Percentiles rank a stretch among this genome's conserved stretches.
phyloP scores from a whole-genome alignment of 768 basidiomycete genomes.

The Hygrophorus pudorinus region DNA sequence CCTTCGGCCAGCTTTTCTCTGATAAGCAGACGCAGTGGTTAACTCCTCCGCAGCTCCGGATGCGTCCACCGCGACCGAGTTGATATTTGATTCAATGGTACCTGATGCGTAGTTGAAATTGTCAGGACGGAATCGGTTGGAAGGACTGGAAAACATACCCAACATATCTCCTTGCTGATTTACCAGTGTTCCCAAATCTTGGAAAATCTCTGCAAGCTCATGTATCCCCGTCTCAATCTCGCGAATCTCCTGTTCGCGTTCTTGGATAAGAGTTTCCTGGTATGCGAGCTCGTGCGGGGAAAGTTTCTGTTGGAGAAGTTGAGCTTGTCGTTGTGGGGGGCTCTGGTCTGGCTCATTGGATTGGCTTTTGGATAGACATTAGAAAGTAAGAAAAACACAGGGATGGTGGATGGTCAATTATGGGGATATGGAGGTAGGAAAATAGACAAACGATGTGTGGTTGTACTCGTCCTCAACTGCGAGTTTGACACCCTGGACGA shows the following conservation, averaged over 20 bases:
- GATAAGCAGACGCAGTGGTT: slow-evolving; percentile 83
- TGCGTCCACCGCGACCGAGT: slow-evolving; percentile 76
- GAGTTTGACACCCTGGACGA: slow-evolving; percentile 79
- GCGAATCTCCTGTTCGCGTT: slow-evolving; percentile 89
- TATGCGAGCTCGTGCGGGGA: slow-evolving; percentile 90
- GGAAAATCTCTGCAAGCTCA: slow-evolving; percentile 92
- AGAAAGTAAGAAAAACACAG: too few relatives aligned
- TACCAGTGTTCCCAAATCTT: slow-evolving; percentile 90
- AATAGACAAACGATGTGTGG: slow-evolving; percentile 18
- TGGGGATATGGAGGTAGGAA: neutral
- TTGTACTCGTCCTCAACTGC: slow-evolving; percentile 79
- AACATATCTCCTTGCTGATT: slow-evolving; percentile 92
- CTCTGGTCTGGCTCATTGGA: slow-evolving; percentile 25
- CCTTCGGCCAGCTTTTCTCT: slow-evolving; percentile 84
- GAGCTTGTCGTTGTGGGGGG: slow-evolving; percentile 58
- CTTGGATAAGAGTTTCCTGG: slow-evolving; percentile 90
- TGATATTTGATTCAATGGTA: slow-evolving; percentile 91
- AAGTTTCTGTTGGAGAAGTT: slow-evolving; percentile 60
- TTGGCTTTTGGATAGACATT: neutral
- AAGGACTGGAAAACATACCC: slow-evolving; percentile 40
- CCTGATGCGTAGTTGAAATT: slow-evolving; percentile 35
- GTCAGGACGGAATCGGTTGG: neutral
- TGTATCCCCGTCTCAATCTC: slow-evolving; percentile 97
- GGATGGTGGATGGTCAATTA: too few relatives aligned
- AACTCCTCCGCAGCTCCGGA: slow-evolving; percentile 79